Evolutionary conservation across 2,329 filamentous ascomycete species (phyloP), one percentile per base, ranked within the genome.

Genomic region (Pestalotiopsis sp.): DNA sequence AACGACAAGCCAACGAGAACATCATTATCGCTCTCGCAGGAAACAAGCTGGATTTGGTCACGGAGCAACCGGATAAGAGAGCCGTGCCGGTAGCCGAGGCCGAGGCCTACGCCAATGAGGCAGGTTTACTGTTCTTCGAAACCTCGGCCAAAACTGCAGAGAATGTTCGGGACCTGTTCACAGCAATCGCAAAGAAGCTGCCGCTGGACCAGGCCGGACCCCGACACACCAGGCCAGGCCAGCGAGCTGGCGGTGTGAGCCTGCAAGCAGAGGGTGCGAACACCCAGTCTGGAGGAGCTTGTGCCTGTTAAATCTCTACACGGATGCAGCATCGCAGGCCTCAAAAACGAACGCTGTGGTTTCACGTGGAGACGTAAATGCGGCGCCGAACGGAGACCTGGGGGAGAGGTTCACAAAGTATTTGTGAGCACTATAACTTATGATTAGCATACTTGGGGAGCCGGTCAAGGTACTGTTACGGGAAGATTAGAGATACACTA

Each of bases 1-100:
- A 99, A 82, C 91, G 96, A 78, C 96, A 99, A 83, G 96, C 97
- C 71, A 99, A 98, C 85, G 96, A 99, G 83, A 98, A 98, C 83
- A 99, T 99, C 81, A 94, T 99, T 81, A 99, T 99, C 77, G 96
- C 96, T 60, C 90, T 99, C 57, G 96, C 95, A 65, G 96, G 96
- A 71, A 99, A 99, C 87, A 98, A 99, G 84, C 86, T 97, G 77
- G 96, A 99, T 87, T 85, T 99, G 74, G 96, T 98, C 70, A 94
- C 90, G 71, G 94, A 97, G 78, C 92, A 93, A 78, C 95, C 95
- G 61, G 95, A 98, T 80, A 98, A 98, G 88, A 92, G 96, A 77
- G 96, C 94, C 56, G 96, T 99, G 70, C 79, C 91, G 69, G 92
- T 92, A 24, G 92, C 92, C 73, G 96, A 99, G 75, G 97, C 96